Conservation (phyloP, 163 green algal species). For the Scenedesmus sp. region DNA sequence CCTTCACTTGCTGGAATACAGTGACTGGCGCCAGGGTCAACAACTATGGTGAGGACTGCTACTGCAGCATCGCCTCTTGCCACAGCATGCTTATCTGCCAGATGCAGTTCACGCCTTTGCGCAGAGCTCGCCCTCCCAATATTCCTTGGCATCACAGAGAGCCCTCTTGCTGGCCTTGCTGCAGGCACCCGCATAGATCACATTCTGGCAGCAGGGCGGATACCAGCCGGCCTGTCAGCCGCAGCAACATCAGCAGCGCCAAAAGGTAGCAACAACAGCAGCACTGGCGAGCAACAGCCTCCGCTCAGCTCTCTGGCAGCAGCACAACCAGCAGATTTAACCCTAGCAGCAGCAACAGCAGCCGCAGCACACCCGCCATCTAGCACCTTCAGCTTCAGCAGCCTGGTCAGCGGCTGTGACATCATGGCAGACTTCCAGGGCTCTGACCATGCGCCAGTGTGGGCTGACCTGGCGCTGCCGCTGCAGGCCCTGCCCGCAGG, state of each 20-base stretch:
- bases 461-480: slow-evolving; percentile 58
- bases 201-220: slow-evolving; percentile 60
- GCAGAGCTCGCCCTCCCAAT: too few species aligned
- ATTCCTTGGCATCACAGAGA: too few species aligned
- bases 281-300: neutral
- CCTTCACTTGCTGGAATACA: slow-evolving; percentile 85
- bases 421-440: slow-evolving; percentile 73
- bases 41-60: slow-evolving; percentile 73
- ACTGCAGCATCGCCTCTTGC: neutral
- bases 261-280: slow-evolving; percentile 20
- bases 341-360: neutral
- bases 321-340: neutral
- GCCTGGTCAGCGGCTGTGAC: slow-evolving; percentile 51
- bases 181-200: slow-evolving; percentile 82
- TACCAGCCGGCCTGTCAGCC: neutral
- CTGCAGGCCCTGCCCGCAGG: neutral
- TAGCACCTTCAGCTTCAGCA: neutral
- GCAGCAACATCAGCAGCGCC: neutral
- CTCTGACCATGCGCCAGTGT: slow-evolving; percentile 84
- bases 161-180: neutral
- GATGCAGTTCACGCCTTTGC: too few species aligned
- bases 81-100: neutral
- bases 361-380: neutral
- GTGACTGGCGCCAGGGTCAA: slow-evolving; percentile 72
- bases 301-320: neutral